A percentile compares a stretch with the other conserved stretches of the same genome.
Evolutionary conservation across 148 eudicot genomes (phyloP).

Genomic region (Rhododendron mucronatum): DNA sequence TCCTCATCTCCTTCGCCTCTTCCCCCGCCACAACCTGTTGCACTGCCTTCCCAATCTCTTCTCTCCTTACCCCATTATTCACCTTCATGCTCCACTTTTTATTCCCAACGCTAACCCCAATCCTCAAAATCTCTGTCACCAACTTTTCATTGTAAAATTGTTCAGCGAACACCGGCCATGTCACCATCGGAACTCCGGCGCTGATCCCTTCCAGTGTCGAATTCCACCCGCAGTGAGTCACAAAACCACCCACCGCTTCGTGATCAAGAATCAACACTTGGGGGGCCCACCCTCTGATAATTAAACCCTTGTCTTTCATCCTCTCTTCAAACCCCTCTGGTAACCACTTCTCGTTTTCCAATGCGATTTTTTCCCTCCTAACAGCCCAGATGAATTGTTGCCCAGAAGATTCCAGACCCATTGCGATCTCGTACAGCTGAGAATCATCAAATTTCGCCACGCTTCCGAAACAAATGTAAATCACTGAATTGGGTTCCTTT

Average conservation of each 20-base stretch:
- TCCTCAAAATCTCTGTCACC: conserved; percentile 26
- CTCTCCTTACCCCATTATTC: conserved; percentile 1
- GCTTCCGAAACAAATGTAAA: conserved; percentile 55
- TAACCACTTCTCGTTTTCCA: not conserved
- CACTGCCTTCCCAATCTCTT: conserved; percentile 22
- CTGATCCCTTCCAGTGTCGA: conserved; percentile 25
- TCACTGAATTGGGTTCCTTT: conserved; percentile 43
- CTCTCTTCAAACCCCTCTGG: conserved; percentile 34
- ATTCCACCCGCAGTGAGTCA: conserved; percentile 47
- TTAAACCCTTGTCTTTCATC: conserved; percentile 18
- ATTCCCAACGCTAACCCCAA: conserved; percentile 37
- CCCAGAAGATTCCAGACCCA: conserved; percentile 46
- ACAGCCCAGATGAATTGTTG: conserved; percentile 58
- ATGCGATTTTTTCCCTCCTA: conserved; percentile 8
- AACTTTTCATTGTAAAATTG: conserved; percentile 34
- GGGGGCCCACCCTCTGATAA: conserved; percentile 39
- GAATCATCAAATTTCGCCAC: not conserved
- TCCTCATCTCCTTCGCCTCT: conserved; percentile 36
- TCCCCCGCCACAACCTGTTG: conserved; percentile 22
- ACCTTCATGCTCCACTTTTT: conserved; percentile 10
- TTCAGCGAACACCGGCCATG: conserved; percentile 35
- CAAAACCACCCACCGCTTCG: conserved; percentile 22
- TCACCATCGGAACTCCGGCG: conserved; percentile 35
- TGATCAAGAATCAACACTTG: conserved; percentile 30
- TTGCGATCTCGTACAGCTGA: conserved; percentile 46